phyloP scores from a whole-genome alignment of 768 basidiomycete genomes.

The Tulasnella sp. region DNA sequence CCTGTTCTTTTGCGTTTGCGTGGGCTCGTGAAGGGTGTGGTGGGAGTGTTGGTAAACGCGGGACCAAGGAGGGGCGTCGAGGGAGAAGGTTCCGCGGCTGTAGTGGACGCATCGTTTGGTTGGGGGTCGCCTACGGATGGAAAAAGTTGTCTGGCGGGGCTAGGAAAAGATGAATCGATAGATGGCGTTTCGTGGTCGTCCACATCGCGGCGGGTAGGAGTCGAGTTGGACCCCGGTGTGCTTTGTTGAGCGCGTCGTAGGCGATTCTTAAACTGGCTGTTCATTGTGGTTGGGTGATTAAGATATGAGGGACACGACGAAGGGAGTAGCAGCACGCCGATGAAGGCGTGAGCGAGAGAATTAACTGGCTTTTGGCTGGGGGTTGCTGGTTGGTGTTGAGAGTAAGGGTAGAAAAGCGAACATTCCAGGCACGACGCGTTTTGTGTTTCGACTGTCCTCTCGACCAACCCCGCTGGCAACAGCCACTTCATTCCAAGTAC shows the following conservation, averaged over 20 bases:
- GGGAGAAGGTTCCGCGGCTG: neutral
- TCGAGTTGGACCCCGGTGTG: neutral
- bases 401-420: neutral
- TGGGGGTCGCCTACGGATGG: neutral
- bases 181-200: constrained; percentile 8
- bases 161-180: constrained; percentile 3
- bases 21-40: constrained; percentile 1
- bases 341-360: neutral
- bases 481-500: neutral
- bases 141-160: constrained; percentile 5
- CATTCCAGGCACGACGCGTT: neutral
- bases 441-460: neutral
- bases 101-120: neutral
- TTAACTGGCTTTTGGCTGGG: neutral
- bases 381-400: neutral
- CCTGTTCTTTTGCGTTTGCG: constrained; percentile 6
- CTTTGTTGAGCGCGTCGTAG: constrained; percentile 9
- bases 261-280: constrained; percentile 14
- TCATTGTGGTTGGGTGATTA: neutral
- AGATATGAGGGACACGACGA: neutral
- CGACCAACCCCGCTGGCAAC: neutral
- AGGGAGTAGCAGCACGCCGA: too few relatives aligned
- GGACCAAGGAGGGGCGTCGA: constrained; percentile 4
- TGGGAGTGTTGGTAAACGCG: neutral
- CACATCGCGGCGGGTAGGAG: neutral